Percentiles rank a stretch among this genome's conserved stretches.
Evolutionary conservation across 495 filamentous ascomycete genomes (phyloP).

Genomic region (Aspergillus avenaceus): DNA sequence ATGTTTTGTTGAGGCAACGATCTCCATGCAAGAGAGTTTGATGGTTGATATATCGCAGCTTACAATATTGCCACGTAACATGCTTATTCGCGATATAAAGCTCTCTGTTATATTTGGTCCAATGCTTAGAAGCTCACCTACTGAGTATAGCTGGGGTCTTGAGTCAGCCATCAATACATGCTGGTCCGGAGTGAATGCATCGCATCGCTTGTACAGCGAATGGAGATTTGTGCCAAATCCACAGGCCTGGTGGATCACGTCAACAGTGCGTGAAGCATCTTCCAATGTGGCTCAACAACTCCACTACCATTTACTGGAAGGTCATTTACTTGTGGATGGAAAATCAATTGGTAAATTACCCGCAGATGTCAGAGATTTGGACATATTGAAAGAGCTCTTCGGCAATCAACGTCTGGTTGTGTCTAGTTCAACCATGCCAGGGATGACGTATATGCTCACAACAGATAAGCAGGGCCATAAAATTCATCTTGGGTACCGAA

Average conservation of each 20-base stretch:
- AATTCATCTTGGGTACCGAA: slow-evolving; percentile 38
- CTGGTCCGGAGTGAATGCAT: slow-evolving; percentile 8
- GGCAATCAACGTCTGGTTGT: slow-evolving; percentile 27
- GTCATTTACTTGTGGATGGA: slow-evolving; percentile 54
- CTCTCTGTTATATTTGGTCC: slow-evolving; percentile 31
- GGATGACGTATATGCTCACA: slow-evolving; percentile 42
- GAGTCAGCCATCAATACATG: slow-evolving; percentile 13
- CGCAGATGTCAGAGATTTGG: slow-evolving; percentile 36
- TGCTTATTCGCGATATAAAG: slow-evolving; percentile 46
- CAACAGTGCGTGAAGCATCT: slow-evolving; percentile 11
- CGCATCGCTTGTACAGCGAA: slow-evolving; percentile 13
- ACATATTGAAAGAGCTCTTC: slow-evolving; percentile 40
- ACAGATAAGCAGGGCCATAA: slow-evolving; percentile 22
- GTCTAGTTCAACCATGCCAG: slow-evolving; percentile 39
- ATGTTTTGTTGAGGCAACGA: slow-evolving; percentile 32
- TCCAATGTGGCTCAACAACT: slow-evolving; percentile 20
- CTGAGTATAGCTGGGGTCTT: slow-evolving; percentile 19
- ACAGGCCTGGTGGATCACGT: slow-evolving; percentile 24
- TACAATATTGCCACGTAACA: slow-evolving; percentile 15
- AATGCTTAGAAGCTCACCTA: slow-evolving; percentile 19
- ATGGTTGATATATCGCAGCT: slow-evolving; percentile 13
- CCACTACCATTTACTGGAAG: slow-evolving; percentile 52
- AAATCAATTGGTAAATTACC: slow-evolving; percentile 48
- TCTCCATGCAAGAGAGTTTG: slow-evolving; percentile 33
- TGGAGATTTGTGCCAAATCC: slow-evolving; percentile 19